These are phyloP conservation scores for Epichloe brachyelytri DNA, from an alignment of 2,329 filamentous ascomycete species.

Conservation along the genomic window DNA sequence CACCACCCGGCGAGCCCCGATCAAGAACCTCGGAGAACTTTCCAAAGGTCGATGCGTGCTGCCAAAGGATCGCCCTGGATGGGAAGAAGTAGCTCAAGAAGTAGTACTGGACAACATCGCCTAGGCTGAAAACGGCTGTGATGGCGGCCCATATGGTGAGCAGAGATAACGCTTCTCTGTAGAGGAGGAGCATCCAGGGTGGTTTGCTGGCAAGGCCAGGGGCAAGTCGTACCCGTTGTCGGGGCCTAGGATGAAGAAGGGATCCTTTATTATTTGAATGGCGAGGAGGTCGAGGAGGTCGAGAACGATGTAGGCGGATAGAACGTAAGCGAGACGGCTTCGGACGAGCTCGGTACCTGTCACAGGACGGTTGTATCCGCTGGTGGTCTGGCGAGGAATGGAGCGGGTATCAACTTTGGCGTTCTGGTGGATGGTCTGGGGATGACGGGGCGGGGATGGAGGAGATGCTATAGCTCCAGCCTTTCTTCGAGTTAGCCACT, in stretches of 20 bases:
- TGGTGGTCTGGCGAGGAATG: slow-evolving; percentile 27
- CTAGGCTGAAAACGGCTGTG: slow-evolving; percentile 43
- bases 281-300: slow-evolving; percentile 61
- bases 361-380: slow-evolving; percentile 32
- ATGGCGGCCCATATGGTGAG: slow-evolving; percentile 47
- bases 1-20: slow-evolving; percentile 65
- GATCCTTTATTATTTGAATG: slow-evolving; percentile 58
- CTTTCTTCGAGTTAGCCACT: slow-evolving; percentile 10
- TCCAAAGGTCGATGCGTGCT: slow-evolving; percentile 43
- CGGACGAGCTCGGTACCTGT: slow-evolving; percentile 33
- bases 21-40: slow-evolving; percentile 43
- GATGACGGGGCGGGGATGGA: slow-evolving; percentile 32
- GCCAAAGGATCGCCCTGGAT: slow-evolving; percentile 36
- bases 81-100: slow-evolving; percentile 39
- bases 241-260: slow-evolving; percentile 55
- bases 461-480: slow-evolving; percentile 45
- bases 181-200: slow-evolving; percentile 33
- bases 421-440: slow-evolving; percentile 17
- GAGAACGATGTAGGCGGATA: slow-evolving; percentile 49
- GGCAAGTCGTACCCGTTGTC: slow-evolving; percentile 25
- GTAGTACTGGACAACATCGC: slow-evolving; percentile 43
- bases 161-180: slow-evolving; percentile 44
- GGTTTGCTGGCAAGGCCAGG: slow-evolving; percentile 29
- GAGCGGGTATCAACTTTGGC: slow-evolving; percentile 27
- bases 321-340: slow-evolving; percentile 30